These are phyloP conservation scores for Ophiorrhiza pumila DNA, from an alignment of 257 asterid genomes.

Conservation along the genomic window DNA sequence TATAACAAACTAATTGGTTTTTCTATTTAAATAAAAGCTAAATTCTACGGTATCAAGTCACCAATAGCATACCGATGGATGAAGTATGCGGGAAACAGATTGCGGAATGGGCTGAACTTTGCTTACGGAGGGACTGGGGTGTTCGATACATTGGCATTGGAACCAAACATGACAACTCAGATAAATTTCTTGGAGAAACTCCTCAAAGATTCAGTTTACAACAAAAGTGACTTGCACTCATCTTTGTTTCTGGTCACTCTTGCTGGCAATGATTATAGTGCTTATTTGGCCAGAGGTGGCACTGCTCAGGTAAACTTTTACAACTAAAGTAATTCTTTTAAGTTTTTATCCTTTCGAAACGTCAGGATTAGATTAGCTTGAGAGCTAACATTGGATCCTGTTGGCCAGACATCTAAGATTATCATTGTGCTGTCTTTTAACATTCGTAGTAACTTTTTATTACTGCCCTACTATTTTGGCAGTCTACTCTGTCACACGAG, in stretches of 20 bases:
- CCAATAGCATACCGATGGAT: slow-evolving; percentile 69
- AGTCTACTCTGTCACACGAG: not conserved
- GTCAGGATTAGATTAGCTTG: too few relatives aligned
- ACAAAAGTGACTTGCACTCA: slow-evolving; percentile 38
- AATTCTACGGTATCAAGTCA: slow-evolving; percentile 58
- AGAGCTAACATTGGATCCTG: slow-evolving; percentile 15
- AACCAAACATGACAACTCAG: slow-evolving; percentile 78
- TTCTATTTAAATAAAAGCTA: slow-evolving; percentile 37
- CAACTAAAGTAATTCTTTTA: not conserved
- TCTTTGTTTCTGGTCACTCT: slow-evolving; percentile 52
- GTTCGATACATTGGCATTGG: slow-evolving; percentile 44
- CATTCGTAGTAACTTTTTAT: too few relatives aligned
- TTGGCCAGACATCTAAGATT: not conserved
- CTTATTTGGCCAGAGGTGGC: slow-evolving; percentile 49
- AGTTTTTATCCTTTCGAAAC: too few relatives aligned
- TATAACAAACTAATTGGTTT: too few relatives aligned
- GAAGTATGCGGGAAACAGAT: slow-evolving; percentile 39
- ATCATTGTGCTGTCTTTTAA: not conserved
- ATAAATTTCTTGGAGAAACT: slow-evolving; percentile 55
- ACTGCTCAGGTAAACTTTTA: slow-evolving; percentile 40
- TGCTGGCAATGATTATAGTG: slow-evolving; percentile 69
- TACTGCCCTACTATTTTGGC: not conserved
- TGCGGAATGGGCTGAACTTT: slow-evolving; percentile 66
- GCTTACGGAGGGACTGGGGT: slow-evolving; percentile 97
- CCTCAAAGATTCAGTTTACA: slow-evolving; percentile 39